Evolutionary conservation across 177 flowering plant genomes (phyloP).

Genomic region (Vitis hybrid): DNA sequence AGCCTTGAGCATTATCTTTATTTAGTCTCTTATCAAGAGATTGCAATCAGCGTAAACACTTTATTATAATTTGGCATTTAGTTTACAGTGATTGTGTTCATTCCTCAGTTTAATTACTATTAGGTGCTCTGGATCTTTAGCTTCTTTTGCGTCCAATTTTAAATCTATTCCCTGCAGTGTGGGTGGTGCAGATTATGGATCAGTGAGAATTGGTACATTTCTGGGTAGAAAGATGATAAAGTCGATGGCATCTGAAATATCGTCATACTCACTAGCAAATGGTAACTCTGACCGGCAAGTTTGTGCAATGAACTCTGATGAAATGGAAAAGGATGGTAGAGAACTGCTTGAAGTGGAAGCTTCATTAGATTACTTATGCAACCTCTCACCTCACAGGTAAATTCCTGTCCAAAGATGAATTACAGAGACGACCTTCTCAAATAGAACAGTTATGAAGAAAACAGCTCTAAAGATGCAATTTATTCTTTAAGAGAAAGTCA

Average conservation of each 20-base stretch:
- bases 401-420: not conserved
- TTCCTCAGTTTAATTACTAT: no score
- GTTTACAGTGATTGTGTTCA: no score
- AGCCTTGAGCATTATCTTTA: no score
- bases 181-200: conserved; percentile 98
- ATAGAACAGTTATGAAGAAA: not conserved
- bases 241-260: conserved; percentile 56
- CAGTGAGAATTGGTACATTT: conserved; percentile 90
- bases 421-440: not conserved
- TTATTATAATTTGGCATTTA: no score
- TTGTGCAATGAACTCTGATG: conserved; percentile 42
- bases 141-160: not conserved
- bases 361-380: conserved; percentile 84
- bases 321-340: conserved; percentile 63
- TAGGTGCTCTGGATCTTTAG: not conserved
- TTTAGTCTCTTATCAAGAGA: no score
- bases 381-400: conserved; percentile 89
- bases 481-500: not conserved
- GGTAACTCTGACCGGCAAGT: conserved; percentile 17
- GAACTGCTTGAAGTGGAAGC: conserved; percentile 78
- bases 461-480: not conserved
- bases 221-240: conserved; percentile 76
- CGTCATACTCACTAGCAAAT: conserved; percentile 32
- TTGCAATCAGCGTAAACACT: no score
- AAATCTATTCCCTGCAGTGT: conserved; percentile 45